Base-by-base conservation (phyloP, 73 alveolate species). In the Effrenium voratum region DNA sequence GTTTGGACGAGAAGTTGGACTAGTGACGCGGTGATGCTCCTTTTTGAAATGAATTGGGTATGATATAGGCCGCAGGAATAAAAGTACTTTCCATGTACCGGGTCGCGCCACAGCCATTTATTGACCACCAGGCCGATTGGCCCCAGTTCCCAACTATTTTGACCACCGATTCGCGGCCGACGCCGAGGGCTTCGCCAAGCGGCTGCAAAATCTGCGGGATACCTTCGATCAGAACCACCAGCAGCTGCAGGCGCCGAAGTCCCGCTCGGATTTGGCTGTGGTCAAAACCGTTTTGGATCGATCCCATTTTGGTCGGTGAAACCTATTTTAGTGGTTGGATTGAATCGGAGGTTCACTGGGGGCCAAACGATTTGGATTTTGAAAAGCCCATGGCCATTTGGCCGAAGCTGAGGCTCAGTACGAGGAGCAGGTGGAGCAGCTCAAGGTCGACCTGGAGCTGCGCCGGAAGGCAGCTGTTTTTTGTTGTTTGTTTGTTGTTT, bases 361-460 rank as follows among this genome's bases (percentile, higher is more conserved):
- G 32, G 68, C 15, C 68, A 19, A 28, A 55, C 24, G 1, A 0
- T 19, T 55, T 55, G 32, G 68, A 55, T 55, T 19, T 10, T 19
- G 66, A 52, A 52, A 10, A 10, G 66, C 66, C 19, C 66, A 52
- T 52, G 66, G 10, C n/a, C n/a, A 19, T 13, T 10, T 2, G 0
- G 15, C 32, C 26, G 68, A 19, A 19, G 68, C 68, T 28, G 32
- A 90, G 98, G 93, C 98, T 70, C 98, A 93, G 50, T 99, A 99
- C 94, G 99, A 99, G 93, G 91, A 77, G 76, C 99, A 99, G 97
- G 99, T 99, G 92, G 99, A 81, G 52, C 99, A 99, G 91, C 99
- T 99, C 72, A 98, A 98, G 72, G 99, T 99, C 45, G 99, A 99
- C 87, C 99, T 99, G 38, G 99, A 99, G 91, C 98, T 99, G 40